Evolutionary conservation across 768 basidiomycete genomes (phyloP), one percentile per base, ranked within the genome.

Genomic region (Leccinum subgranulosum): DNA sequence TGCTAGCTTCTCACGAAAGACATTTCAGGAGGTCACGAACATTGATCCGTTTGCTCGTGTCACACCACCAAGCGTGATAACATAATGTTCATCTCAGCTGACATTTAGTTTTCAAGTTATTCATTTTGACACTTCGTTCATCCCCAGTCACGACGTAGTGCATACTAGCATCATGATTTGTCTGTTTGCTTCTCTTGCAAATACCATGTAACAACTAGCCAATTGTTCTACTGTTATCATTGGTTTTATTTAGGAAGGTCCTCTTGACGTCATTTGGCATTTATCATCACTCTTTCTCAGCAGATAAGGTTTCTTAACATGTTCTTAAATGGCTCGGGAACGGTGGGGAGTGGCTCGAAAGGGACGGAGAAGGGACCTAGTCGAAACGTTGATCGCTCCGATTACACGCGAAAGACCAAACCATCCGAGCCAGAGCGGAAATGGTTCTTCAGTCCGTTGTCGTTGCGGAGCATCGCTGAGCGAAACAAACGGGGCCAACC

Each of bases 11-110:
- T 65, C 43, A 64, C 23, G 4, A 0, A 25, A 21, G 51, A 4
- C 6, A 31, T 50, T 31, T 45, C 33, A 67, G 64, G 54, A 39
- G 4, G 28, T 60, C 27, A 12, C 2, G 5, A 6, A 23, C 1
- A 12, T 58, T 19, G 65, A 65, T 31, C 64, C 65, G 8, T 65
- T 65, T 19, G 21, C 31, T 15, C 31, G 15, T 23, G 49, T 51
- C 33, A 34, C 49, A 10, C 49, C 31, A 11, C 29, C 28, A 5
- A 9, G 29, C n/a, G n/a, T 11, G n/a, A n/a, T n/a, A n/a, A n/a
- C n/a, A 29, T 29, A n/a, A 48, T 23, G 21, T 25, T 25, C 14
- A 17, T 45, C 21, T 23, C 43, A 45, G 12, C 23, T 23, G 23
- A 23, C 43, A 12, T 45, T 45, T 23, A 14, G 21, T 12, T 21